Conservation (phyloP, 352 stramenopile species). For the Globisporangium spiculum region DNA sequence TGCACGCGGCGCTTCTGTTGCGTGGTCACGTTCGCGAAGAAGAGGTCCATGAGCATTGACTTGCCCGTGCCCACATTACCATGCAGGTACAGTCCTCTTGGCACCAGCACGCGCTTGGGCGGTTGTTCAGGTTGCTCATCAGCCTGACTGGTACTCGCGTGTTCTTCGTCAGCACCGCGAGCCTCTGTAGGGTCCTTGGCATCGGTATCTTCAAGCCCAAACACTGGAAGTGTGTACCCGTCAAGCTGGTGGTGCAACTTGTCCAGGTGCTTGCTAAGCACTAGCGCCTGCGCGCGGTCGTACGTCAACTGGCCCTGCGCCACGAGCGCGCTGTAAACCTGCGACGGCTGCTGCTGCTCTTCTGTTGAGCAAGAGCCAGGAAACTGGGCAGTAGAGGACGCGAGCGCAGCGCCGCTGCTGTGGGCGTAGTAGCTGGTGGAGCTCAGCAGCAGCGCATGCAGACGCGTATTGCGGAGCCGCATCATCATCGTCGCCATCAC, state of each 20-base stretch:
- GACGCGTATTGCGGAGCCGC: background rate
- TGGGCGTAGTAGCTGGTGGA: background rate
- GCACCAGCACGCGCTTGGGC: conserved; percentile 37
- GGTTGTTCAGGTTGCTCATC: background rate
- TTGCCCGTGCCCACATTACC: conserved; percentile 96
- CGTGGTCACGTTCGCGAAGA: conserved; percentile 70
- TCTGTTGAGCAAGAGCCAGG: background rate
- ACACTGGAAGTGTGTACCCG: conserved; percentile 47
- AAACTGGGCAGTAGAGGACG: too few species aligned
- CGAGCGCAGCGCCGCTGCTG: background rate
- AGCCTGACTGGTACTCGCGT: background rate
- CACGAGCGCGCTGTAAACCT: conserved; percentile 29
- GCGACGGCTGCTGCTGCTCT: conserved; percentile 22
- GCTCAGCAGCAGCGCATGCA: background rate
- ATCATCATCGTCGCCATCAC: background rate
- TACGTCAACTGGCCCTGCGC: conserved; percentile 22
- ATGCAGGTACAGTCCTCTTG: conserved; percentile 93
- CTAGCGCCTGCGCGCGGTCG: conserved; percentile 30
- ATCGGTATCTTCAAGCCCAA: background rate
- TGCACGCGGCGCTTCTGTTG: conserved; percentile 90
- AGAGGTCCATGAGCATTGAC: conserved; percentile 96
- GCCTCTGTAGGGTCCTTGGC: background rate
- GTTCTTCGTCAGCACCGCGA: background rate
- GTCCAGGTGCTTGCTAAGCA: conserved; percentile 48
- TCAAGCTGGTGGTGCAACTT: conserved; percentile 54